Evolutionary conservation across 1,139 yeast species (phyloP), one percentile per base, ranked within the genome.

Genomic region (Debaryomyces singareniensis): DNA sequence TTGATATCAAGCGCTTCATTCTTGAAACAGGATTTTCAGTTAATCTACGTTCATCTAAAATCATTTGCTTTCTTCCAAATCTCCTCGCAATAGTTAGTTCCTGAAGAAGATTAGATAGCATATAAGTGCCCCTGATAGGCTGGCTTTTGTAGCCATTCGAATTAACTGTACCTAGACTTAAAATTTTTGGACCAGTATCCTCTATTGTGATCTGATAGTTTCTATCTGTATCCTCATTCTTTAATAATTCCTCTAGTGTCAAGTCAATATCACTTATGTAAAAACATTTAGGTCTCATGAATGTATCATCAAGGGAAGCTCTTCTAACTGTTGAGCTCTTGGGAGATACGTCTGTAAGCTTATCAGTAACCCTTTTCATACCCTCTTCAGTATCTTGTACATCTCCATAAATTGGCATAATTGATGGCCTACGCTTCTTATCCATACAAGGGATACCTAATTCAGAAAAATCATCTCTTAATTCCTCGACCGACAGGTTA

Each of bases 181-280:
- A 62, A 11, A 83, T 93, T 49, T 87, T 87, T n/a, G 96, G 96
- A 0, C 96, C 96, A 3, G 77, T 71, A 52, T 87, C 96, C 47
- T 87, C 96, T 31, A 87, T 81, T 10, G 96, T 87, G 45, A 89
- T 89, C 54, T 89, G 96, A 53, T 61, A 78, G 53, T 89, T 82
- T 33, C 69, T 69, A 53, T 87, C 95, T 3, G 96, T 87, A 51
- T 89, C 97, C 52, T 89, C 96, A 39, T 71, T 76, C 20, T 68
- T 71, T 38, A 89, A 61, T 32, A 89, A 64, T 42, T 82, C 80
- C 15, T 72, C 60, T 35, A 87, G 62, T 2, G 96, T 85, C 18
- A 68, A 55, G 44, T 85, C 84, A 20, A 89, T 83, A 51, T 87
- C 84, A 38, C 71, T 67, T 35, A 89, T 82, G 47, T 78, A 75